phyloP scores from a whole-genome alignment of 805 yeast species.

The Yamadazyma takamatsuzukensis region DNA sequence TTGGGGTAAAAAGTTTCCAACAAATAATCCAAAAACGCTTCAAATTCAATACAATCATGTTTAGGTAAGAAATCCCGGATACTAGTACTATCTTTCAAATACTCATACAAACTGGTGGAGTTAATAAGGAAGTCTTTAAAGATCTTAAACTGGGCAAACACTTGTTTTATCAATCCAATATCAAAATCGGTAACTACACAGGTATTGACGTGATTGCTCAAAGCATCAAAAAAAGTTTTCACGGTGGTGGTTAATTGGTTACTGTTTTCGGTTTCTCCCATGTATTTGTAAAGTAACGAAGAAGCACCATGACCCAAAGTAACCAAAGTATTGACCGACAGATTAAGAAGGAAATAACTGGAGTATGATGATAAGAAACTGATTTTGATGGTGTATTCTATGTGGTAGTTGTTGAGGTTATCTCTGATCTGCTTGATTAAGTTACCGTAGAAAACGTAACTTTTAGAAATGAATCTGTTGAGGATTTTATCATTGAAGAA shows the following conservation, averaged over 20 bases:
- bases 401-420: slow-evolving; percentile 24
- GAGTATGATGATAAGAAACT: slow-evolving; percentile 33
- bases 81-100: slow-evolving; percentile 9
- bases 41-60: slow-evolving; percentile 23
- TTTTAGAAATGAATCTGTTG: slow-evolving; percentile 25
- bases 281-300: slow-evolving; percentile 22
- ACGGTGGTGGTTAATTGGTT: slow-evolving; percentile 7
- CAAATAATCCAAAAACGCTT: slow-evolving; percentile 24
- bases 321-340: slow-evolving; percentile 29
- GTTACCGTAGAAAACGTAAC: slow-evolving; percentile 32
- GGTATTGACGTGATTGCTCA: slow-evolving; percentile 8
- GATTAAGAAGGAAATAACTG: slow-evolving; percentile 28
- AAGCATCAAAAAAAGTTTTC: slow-evolving; percentile 7
- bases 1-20: slow-evolving; percentile 24
- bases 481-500: slow-evolving; percentile 27
- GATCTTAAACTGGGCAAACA: slow-evolving; percentile 20
- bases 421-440: slow-evolving; percentile 31
- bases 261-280: slow-evolving; percentile 16
- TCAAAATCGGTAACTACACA: slow-evolving; percentile 31
- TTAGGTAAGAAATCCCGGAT: slow-evolving; percentile 13
- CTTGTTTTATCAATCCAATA: slow-evolving; percentile 24
- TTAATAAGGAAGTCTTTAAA: slow-evolving; percentile 23
- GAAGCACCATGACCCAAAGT: slow-evolving; percentile 34
- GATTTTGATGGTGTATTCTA: slow-evolving; percentile 35
- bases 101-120: slow-evolving; percentile 11